A percentile compares a stretch with the other conserved stretches of the same genome.
phyloP scores from a whole-genome alignment of 192 early-diverging fungal species.

The Funneliformis geosporum region DNA sequence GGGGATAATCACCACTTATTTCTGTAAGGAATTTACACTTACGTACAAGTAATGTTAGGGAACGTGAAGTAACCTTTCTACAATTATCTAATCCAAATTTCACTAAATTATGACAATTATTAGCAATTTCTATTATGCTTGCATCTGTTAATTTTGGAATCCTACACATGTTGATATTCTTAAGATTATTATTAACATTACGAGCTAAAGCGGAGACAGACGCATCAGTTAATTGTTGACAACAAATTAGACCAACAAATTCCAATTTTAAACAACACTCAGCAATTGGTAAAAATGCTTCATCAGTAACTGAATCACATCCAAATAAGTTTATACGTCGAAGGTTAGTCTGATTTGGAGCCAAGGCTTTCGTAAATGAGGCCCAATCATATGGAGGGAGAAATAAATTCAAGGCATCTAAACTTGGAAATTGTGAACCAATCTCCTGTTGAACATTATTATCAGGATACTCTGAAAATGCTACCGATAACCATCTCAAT shows the following conservation, averaged over 20 bases:
- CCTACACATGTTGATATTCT: background rate
- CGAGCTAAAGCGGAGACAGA: background rate
- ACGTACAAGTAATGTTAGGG: background rate
- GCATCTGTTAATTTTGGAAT: background rate
- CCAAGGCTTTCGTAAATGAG: background rate
- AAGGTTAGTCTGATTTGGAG: background rate
- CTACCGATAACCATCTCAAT: background rate
- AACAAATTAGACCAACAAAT: background rate
- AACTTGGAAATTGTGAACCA: background rate
- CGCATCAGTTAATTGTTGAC: background rate
- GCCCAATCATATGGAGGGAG: background rate
- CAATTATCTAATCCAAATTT: background rate
- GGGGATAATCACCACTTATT: background rate
- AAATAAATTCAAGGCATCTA: background rate
- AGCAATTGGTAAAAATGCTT: background rate
- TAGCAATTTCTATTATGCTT: background rate
- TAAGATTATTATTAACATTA: background rate
- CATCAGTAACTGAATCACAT: background rate
- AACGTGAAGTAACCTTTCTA: background rate
- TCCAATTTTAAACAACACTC: background rate
- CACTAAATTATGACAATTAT: background rate
- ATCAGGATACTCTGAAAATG: background rate
- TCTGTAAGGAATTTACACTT: background rate
- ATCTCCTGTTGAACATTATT: background rate
- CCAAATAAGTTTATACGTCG: background rate